Conservation (phyloP, 192 early-diverging fungal species). For the Backusella westeae region DNA sequence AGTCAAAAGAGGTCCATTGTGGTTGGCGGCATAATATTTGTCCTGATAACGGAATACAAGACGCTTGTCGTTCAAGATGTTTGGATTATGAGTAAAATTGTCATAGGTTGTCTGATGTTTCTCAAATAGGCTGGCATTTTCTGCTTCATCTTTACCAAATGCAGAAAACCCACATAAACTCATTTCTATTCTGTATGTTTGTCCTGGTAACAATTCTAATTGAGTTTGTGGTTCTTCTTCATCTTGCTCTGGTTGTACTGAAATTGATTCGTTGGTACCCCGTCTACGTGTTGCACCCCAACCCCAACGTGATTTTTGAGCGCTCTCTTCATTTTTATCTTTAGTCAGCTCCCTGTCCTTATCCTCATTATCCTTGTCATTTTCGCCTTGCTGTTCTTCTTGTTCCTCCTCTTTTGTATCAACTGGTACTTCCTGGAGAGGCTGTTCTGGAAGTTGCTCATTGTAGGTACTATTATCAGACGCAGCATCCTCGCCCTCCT, state of each 20-base stretch:
- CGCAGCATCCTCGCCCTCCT: not conserved
- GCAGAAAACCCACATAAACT: slow-evolving; percentile 54
- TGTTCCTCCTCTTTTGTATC: not conserved
- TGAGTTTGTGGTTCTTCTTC: not conserved
- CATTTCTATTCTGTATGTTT: slow-evolving; percentile 49
- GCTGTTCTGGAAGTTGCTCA: not conserved
- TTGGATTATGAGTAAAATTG: slow-evolving; percentile 52
- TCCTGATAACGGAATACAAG: slow-evolving; percentile 57
- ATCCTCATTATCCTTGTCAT: not conserved
- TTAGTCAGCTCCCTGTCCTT: not conserved
- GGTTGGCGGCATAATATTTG: slow-evolving; percentile 61
- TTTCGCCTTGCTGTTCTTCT: not conserved
- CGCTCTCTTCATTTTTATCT: not conserved
- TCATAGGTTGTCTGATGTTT: slow-evolving; percentile 57
- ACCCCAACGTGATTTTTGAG: not conserved
- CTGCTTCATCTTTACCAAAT: slow-evolving; percentile 44
- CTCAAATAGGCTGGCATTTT: slow-evolving; percentile 49
- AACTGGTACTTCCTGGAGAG: not conserved
- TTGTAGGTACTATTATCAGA: not conserved
- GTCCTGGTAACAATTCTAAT: slow-evolving; percentile 36
- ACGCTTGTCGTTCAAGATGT: slow-evolving; percentile 51
- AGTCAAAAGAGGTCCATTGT: slow-evolving; percentile 62
- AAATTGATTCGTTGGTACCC: not conserved
- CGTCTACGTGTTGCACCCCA: not conserved
- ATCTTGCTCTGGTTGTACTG: not conserved